Percentiles rank a stretch among this genome's conserved stretches.
Evolutionary conservation across 1,284 basidiomycete genomes (phyloP).

Genomic region (Waitea zeae): DNA sequence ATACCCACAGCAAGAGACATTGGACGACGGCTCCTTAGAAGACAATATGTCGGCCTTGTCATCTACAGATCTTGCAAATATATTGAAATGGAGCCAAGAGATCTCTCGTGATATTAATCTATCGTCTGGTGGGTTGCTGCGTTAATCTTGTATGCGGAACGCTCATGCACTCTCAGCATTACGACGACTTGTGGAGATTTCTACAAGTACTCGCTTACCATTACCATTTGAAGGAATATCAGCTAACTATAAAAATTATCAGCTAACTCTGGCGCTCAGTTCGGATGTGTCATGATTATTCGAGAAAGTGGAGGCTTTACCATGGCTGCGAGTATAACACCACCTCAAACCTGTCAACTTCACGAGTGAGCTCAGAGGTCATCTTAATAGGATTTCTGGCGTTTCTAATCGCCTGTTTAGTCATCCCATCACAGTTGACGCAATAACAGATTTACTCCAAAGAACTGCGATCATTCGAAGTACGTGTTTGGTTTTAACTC

Average conservation of each 20-base stretch:
- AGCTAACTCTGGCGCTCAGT: constrained; percentile 51
- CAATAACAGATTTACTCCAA: no score
- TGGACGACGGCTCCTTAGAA: no score
- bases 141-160: constrained; percentile 4
- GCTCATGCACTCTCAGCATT: constrained; percentile 21
- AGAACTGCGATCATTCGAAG: no score
- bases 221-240: no score
- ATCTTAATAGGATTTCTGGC: no score
- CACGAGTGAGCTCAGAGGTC: constrained; percentile 42
- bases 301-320: constrained; percentile 52
- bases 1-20: no score
- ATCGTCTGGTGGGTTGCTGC: constrained; percentile 24
- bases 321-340: constrained; percentile 44
- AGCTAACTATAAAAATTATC: no score
- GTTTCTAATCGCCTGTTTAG: no score
- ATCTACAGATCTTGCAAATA: constrained; percentile 40
- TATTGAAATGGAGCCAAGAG: constrained; percentile 53
- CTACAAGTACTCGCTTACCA: no score
- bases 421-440: no score
- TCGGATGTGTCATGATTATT: constrained; percentile 47
- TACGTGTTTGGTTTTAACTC: no score
- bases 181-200: constrained; percentile 52
- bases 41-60: constrained; percentile 29
- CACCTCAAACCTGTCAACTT: constrained; percentile 44
- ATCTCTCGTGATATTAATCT: constrained; percentile 57